Conservation (phyloP, 371 early-diverging fungal genomes). For the Mortierella sp. region DNA sequence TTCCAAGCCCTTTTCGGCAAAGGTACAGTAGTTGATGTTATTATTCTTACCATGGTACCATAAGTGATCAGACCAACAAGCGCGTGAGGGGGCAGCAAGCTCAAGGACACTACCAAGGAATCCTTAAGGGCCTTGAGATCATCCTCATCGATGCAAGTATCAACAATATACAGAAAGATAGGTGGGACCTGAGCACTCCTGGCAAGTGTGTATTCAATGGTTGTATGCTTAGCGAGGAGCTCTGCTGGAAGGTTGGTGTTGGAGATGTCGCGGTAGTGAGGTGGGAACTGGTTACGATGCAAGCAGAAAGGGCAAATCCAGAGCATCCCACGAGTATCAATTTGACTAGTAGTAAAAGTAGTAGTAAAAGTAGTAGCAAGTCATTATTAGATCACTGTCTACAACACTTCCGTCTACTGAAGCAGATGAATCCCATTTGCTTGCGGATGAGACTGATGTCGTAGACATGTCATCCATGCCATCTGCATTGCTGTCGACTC, state of each 20-base stretch:
- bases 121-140: constrained; percentile 98
- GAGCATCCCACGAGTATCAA: constrained; percentile 94
- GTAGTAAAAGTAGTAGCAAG: neutral
- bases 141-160: constrained; percentile 96
- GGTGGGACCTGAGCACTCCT: constrained; percentile 89
- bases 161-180: constrained; percentile 98
- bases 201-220: constrained; percentile 96
- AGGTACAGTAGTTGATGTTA: no score
- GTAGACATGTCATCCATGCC: neutral
- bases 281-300: constrained; percentile 97
- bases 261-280: constrained; percentile 98
- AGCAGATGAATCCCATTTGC: neutral
- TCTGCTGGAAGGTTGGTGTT: constrained; percentile 97
- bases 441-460: no score
- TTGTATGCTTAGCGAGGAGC: constrained; percentile 93
- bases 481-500: constrained; percentile 51
- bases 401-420: no score
- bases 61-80: constrained; percentile 98
- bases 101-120: constrained; percentile 90
- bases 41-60: constrained; percentile 95
- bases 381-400: neutral
- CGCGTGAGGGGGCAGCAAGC: constrained; percentile 93
- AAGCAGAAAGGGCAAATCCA: constrained; percentile 99
- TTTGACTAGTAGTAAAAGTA: constrained; percentile 66
- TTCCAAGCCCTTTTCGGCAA: neutral